A percentile compares a stretch with the other conserved stretches of the same genome.
Evolutionary conservation across 1,284 basidiomycete species (phyloP).

Genomic region (Sanguinoderma infundibulare): DNA sequence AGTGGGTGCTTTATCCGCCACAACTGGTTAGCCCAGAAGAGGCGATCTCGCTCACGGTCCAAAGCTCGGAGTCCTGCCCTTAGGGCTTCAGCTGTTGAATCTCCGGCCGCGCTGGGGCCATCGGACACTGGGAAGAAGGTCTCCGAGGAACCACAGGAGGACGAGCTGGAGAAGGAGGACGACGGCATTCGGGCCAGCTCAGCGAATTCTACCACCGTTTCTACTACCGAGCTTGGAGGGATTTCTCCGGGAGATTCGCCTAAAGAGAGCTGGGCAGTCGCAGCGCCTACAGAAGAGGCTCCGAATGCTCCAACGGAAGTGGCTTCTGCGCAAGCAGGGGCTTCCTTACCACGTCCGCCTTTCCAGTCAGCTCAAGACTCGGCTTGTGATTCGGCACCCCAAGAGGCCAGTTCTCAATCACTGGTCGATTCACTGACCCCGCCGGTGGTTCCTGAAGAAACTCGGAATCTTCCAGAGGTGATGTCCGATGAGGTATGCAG

Average conservation of each 20-base stretch:
- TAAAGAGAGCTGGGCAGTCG: neutral
- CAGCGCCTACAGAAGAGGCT: neutral
- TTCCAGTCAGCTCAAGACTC: neutral
- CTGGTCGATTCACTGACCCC: neutral
- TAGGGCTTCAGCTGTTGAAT: neutral
- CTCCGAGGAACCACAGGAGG: no score
- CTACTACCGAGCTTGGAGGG: neutral
- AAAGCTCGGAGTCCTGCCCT: neutral
- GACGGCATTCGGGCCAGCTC: no score
- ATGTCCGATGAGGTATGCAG: neutral
- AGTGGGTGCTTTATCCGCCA: neutral
- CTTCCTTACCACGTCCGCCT: neutral
- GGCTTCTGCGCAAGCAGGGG: neutral
- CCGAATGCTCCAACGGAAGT: neutral
- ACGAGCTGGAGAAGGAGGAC: no score
- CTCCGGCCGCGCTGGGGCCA: no score
- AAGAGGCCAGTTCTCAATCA: neutral
- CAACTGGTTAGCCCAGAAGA: constrained; percentile 2
- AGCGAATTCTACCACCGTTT: neutral
- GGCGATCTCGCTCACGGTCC: neutral
- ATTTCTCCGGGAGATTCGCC: neutral
- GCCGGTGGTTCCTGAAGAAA: neutral
- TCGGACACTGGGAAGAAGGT: no score
- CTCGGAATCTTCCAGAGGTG: neutral
- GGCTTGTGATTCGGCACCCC: no score